A percentile compares a stretch with the other conserved stretches of the same genome.
Evolutionary conservation across 75 land plant species (phyloP).

Genomic region (Picea glauca): DNA sequence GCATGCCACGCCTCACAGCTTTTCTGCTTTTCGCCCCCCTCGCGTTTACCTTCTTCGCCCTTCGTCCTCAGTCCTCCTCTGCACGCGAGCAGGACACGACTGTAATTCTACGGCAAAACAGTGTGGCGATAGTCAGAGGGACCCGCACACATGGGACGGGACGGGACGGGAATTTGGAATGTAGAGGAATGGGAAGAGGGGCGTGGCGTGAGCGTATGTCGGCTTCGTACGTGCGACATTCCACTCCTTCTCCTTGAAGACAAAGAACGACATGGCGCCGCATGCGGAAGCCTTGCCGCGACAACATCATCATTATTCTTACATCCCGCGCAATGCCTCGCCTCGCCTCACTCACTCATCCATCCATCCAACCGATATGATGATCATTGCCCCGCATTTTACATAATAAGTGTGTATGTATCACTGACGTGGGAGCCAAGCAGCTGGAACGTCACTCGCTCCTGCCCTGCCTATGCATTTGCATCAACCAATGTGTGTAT

Average conservation of each 20-base stretch:
- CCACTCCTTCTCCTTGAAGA: not conserved
- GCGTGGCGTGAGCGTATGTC: constrained; percentile 10
- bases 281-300: not conserved
- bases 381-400: not conserved
- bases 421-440: constrained; percentile 3
- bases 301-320: not conserved
- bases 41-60: no score
- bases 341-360: not conserved
- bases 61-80: not conserved
- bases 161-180: not conserved
- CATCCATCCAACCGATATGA: not conserved
- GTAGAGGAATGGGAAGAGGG: not conserved
- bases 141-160: not conserved
- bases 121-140: not conserved
- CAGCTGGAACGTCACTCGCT: constrained; percentile 1
- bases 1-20: constrained; percentile 11
- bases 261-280: not conserved
- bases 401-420: not conserved
- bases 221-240: constrained; percentile 14
- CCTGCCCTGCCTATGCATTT: not conserved
- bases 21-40: not conserved
- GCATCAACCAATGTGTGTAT: not conserved
- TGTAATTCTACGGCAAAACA: not conserved
- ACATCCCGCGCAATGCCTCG: not conserved
- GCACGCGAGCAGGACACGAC: not conserved